Base-by-base conservation (phyloP, 2,329 filamentous ascomycete species). In the Ophiostoma ulmi region DNA sequence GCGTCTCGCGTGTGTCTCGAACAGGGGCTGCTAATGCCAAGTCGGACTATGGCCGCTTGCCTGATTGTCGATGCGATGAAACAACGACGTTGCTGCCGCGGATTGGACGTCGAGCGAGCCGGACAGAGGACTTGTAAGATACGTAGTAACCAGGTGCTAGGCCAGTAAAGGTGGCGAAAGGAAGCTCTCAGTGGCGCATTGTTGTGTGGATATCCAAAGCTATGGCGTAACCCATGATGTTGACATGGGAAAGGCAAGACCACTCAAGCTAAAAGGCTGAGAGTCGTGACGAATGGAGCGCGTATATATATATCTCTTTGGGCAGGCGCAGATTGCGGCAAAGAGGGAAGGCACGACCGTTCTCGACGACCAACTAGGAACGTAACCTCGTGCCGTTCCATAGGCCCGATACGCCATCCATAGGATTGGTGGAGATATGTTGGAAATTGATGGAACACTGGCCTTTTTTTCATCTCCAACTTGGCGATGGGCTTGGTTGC, bases 1-100 rank as follows among this genome's bases (percentile, higher is more conserved):
- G 69, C 69, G 69, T 63, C 71, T 72, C 61, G 52, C 14, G 48
- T 44, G 58, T 63, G 71, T 70, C 58, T 70, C 69, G 52, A 36
- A 70, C 13, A 68, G 65, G 44, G 41, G 52, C 55, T 41, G 52
- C n/a, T 36, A 44, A 14, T 63, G 52, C 52, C 52, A 44, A 44
- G 63, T 63, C 14, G 58, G 58, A 63, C 26, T 17, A 20, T 36
- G 58, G 58, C 58, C 58, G 26, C 58, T 26, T 58, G 52, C 58
- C 14, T 63, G 58, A 63, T 35, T 13, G 26, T 26, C 20, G 58
- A 35, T 26, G 22, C 58, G 26, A 63, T 35, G 58, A 63, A 63
- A 63, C 58, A 63, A 35, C 58, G 26, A 63, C 58, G 58, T 35
- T 35, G 58, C 26, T n/a, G 58, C 11, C 58, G 26, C n/a, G 26